Evolutionary conservation across 768 basidiomycete species (phyloP), one percentile per base, ranked within the genome.

Genomic region (Lanmaoa rubissima): DNA sequence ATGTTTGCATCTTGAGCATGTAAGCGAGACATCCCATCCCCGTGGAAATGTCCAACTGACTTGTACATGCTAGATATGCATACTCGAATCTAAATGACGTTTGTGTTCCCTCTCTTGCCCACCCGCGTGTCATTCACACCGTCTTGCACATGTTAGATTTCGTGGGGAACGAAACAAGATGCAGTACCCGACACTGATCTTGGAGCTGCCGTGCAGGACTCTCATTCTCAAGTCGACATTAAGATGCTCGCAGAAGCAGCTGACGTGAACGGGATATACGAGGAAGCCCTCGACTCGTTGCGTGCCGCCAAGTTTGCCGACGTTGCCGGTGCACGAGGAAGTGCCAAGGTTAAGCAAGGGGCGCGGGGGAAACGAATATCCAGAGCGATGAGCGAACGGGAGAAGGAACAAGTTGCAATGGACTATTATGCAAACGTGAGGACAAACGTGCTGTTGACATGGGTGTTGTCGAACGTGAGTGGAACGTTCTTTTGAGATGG

Each of bases 131-230:
- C 48, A 32, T 21, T 55, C 16, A 24, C n/a, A 16, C 48, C 28
- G 38, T 53, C 53, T 42, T 34, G 46, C 45, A 39, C 16, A 16
- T 39, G 44, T 5, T 65, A 90, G 88, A 91, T 92, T 42, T 92
- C 92, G 26, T 92, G 94, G 94, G 94, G 94, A 6, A 98, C 94
- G n/a, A 98, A 98, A 72, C 90, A 93, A 73, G 90, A 93, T 36
- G 81, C 82, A 10, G 74, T 79, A 3, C 79, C 82, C 0, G 86
- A 89, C 50, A 80, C 82, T 1, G 93, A 96, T 67, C 83, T 97
- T 17, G 93, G 93, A 11, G 84, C 85, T 8, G 90, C 94, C 46
- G 82, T 85, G 39, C 90, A 92, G 66, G 87, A 94, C 65, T 85
- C 82, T 28, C 78, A 88, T 64, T 86, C 85, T 14, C 85, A 90